Percentiles rank a stretch among this genome's conserved stretches.
phyloP scores from a whole-genome alignment of 192 early-diverging fungal genomes.

The Coemansia interrupta region DNA sequence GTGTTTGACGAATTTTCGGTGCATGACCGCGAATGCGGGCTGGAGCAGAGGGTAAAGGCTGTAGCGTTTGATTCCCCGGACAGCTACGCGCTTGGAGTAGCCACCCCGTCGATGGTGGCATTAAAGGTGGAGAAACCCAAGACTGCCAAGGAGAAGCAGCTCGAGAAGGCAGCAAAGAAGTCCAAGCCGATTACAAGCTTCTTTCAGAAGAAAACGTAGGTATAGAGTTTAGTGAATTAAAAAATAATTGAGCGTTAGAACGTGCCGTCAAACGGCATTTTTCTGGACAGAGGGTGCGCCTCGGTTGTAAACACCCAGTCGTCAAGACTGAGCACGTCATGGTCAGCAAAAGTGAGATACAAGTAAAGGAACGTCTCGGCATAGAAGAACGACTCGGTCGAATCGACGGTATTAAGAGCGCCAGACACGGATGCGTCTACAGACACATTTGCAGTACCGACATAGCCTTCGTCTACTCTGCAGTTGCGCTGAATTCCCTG shows the following conservation, averaged over 20 bases:
- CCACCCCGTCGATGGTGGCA: conserved; percentile 5
- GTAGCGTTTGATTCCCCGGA: conserved; percentile 31
- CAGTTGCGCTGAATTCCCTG: conserved; percentile 69
- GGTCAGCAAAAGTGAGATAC: conserved; percentile 77
- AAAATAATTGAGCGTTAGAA: no score
- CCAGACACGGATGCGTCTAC: conserved; percentile 31
- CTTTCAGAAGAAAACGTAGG: conserved; percentile 21
- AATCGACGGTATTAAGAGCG: conserved; percentile 28
- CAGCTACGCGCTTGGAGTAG: conserved; percentile 28
- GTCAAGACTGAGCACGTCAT: conserved; percentile 66
- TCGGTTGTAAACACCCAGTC: conserved; percentile 94
- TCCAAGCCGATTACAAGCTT: conserved; percentile 44
- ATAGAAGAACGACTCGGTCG: conserved; percentile 73
- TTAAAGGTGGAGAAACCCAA: conserved; percentile 15
- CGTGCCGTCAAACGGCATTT: conserved; percentile 34
- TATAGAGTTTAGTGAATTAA: background rate
- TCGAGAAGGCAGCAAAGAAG: conserved; percentile 38
- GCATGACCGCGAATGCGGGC: conserved; percentile 10
- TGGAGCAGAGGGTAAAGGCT: conserved; percentile 11
- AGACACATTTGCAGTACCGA: conserved; percentile 50
- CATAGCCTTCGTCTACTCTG: conserved; percentile 61
- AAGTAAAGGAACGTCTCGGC: conserved; percentile 93
- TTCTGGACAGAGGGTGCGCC: conserved; percentile 73
- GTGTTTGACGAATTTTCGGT: conserved; percentile 26
- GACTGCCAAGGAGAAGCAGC: conserved; percentile 45